Evolutionary conservation across 441 rosid genomes (phyloP).

Genomic region (Euphorbia schlechtendalii): DNA sequence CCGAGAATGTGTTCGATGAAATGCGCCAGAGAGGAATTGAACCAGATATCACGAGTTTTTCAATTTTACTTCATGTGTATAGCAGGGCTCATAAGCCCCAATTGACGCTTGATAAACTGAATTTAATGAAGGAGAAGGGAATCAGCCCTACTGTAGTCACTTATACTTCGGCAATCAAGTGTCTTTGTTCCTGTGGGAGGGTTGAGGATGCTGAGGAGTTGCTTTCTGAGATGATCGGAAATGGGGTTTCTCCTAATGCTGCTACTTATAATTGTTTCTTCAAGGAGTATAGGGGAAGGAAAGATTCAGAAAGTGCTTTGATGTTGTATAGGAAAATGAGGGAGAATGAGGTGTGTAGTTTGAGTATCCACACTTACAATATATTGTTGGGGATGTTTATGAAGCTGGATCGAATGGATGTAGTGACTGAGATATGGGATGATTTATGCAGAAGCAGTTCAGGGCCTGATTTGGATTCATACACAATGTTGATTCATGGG

Average conservation of each 20-base stretch:
- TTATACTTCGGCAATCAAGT: conserved; percentile 70
- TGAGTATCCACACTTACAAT: conserved; percentile 51
- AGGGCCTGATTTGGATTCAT: conserved; percentile 88
- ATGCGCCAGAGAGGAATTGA: conserved; percentile 70
- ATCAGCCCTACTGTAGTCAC: conserved; percentile 55
- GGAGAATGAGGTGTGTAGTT: conserved; percentile 36
- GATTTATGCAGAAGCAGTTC: conserved; percentile 47
- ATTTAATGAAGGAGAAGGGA: conserved; percentile 56
- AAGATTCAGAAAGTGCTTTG: conserved; percentile 55
- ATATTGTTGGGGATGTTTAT: conserved; percentile 58
- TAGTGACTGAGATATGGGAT: conserved; percentile 61
- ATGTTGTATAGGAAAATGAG: conserved; percentile 69
- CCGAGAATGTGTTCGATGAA: conserved; percentile 78
- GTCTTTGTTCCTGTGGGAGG: conserved; percentile 27
- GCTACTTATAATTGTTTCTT: conserved; percentile 79
- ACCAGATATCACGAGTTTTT: conserved; percentile 71
- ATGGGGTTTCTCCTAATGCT: conserved; percentile 57
- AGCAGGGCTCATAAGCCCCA: conserved; percentile 81
- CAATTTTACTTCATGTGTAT: conserved; percentile 70
- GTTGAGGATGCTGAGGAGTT: conserved; percentile 49
- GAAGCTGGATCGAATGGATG: conserved; percentile 45
- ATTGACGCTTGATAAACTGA: conserved; percentile 63
- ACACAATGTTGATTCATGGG: conserved; percentile 64
- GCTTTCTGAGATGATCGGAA: conserved; percentile 58
- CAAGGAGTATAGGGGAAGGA: conserved; percentile 82